Evolutionary conservation across 495 filamentous ascomycete genomes (phyloP).

Genomic region (Talaromyces adpressus): DNA sequence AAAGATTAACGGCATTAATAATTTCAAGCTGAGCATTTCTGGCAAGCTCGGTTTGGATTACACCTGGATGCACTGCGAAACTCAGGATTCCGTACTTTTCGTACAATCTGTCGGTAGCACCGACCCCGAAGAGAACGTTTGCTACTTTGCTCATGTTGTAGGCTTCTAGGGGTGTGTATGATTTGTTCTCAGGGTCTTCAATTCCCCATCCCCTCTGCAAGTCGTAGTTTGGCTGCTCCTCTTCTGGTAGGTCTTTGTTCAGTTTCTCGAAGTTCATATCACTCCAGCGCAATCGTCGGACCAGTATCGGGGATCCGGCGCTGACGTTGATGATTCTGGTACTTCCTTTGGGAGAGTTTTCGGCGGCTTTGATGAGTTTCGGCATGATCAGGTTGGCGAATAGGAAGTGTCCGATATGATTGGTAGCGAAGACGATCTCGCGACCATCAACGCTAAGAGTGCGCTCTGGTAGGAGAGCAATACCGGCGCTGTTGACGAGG

Average conservation of each 20-base stretch:
- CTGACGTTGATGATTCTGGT: constrained; percentile 39
- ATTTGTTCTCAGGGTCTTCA: constrained; percentile 14
- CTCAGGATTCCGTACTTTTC: constrained; percentile 21
- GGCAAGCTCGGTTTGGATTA: constrained; percentile 29
- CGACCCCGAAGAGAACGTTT: constrained; percentile 22
- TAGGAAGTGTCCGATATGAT: constrained; percentile 22
- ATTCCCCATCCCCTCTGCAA: constrained; percentile 21
- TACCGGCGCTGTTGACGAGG: constrained; percentile 36
- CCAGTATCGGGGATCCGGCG: constrained; percentile 21
- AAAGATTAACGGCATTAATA: constrained; percentile 13
- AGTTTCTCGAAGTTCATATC: constrained; percentile 35
- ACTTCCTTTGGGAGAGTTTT: constrained; percentile 24
- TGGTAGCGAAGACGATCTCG: constrained; percentile 22
- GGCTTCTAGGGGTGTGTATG: constrained; percentile 18
- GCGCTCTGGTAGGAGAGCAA: constrained; percentile 19
- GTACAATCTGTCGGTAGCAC: constrained; percentile 16
- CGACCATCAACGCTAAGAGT: constrained; percentile 20
- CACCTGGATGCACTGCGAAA: constrained; percentile 30
- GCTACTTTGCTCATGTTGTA: constrained; percentile 26
- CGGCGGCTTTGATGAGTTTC: constrained; percentile 31
- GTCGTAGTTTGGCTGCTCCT: constrained; percentile 27
- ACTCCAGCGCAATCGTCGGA: constrained; percentile 28
- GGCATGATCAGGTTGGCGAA: constrained; percentile 31
- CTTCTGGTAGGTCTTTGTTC: constrained; percentile 29
- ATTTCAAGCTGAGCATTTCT: constrained; percentile 11